Evolutionary conservation across 225 moss, liverwort and hornwort species (phyloP).

Genomic region (Pseudoscleropodium purum): DNA sequence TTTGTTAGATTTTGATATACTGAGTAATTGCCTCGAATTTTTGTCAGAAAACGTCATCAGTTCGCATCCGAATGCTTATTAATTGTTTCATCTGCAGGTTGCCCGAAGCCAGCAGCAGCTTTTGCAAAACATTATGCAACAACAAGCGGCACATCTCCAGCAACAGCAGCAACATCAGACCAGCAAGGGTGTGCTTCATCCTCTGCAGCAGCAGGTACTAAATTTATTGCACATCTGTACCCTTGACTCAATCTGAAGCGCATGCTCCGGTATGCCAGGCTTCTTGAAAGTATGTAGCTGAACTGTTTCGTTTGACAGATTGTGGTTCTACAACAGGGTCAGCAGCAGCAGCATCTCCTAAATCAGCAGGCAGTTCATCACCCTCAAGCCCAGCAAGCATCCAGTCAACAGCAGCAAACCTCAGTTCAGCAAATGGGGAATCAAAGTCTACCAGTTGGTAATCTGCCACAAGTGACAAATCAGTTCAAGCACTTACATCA

Average conservation of each 20-base stretch:
- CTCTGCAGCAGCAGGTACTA: constrained; percentile 43
- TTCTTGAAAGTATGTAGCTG: neutral
- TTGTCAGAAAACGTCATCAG: neutral
- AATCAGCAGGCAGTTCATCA: constrained; percentile 43
- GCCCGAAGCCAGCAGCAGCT: constrained; percentile 42
- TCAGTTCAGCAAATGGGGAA: constrained; percentile 27
- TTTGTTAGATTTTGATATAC: neutral
- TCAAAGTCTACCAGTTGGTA: constrained; percentile 13
- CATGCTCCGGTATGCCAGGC: neutral
- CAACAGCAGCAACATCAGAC: constrained; percentile 51
- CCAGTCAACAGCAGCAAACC: constrained; percentile 29
- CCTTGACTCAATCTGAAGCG: neutral
- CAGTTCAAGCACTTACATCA: constrained; percentile 42
- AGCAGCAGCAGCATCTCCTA: constrained; percentile 28
- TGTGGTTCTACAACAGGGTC: constrained; percentile 54
- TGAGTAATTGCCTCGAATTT: neutral
- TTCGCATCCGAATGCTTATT: neutral
- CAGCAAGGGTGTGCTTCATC: constrained; percentile 35
- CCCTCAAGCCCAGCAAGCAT: constrained; percentile 35
- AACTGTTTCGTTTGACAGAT: constrained; percentile 18
- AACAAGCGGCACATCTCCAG: constrained; percentile 39
- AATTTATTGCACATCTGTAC: neutral
- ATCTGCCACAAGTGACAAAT: constrained; percentile 25
- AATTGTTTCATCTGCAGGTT: constrained; percentile 15
- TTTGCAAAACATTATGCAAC: constrained; percentile 39